These are phyloP conservation scores for Bipolaris victoriae DNA, from an alignment of 2,329 filamentous ascomycete species.

Conservation along the genomic window DNA sequence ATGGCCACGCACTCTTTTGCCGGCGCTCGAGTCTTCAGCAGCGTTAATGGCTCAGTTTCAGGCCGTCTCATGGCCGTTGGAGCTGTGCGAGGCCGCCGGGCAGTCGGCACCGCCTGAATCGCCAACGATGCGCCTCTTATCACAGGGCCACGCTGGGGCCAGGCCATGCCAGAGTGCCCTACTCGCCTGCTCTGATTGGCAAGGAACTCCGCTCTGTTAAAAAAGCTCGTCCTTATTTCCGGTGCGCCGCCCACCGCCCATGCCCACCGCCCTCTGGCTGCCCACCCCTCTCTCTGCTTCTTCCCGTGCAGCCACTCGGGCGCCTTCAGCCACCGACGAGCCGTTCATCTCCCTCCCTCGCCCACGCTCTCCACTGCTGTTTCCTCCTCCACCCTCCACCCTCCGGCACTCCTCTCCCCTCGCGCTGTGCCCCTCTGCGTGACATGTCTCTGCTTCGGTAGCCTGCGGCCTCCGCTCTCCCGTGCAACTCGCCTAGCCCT, in stretches of 20 bases:
- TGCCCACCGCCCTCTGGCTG: not conserved
- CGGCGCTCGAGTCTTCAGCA: not conserved
- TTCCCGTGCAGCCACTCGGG: slow-evolving; percentile 3
- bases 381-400: not conserved
- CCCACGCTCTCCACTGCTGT: slow-evolving; percentile 5
- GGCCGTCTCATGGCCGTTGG: not conserved
- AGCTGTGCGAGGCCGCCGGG: not conserved
- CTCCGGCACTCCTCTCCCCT: not conserved
- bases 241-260: slow-evolving; percentile 8
- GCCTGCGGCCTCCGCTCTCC: slow-evolving; percentile 13
- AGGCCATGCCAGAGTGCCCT: not conserved
- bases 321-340: slow-evolving; percentile 13
- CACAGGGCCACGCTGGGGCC: slow-evolving; percentile 3
- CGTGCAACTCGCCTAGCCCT: slow-evolving; percentile 5
- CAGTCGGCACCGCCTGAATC: slow-evolving; percentile 11
- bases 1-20: not conserved
- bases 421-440: not conserved
- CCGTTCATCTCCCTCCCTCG: slow-evolving; percentile 6
- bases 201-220: slow-evolving; percentile 23
- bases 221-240: slow-evolving; percentile 27
- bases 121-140: slow-evolving; percentile 5
- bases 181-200: slow-evolving; percentile 23
- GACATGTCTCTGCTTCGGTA: slow-evolving; percentile 11
- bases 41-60: slow-evolving; percentile 5
- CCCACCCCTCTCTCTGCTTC: slow-evolving; percentile 6